Evolutionary conservation across 2,329 filamentous ascomycete genomes (phyloP).

Genomic region (Chrysoporthe cubensis): DNA sequence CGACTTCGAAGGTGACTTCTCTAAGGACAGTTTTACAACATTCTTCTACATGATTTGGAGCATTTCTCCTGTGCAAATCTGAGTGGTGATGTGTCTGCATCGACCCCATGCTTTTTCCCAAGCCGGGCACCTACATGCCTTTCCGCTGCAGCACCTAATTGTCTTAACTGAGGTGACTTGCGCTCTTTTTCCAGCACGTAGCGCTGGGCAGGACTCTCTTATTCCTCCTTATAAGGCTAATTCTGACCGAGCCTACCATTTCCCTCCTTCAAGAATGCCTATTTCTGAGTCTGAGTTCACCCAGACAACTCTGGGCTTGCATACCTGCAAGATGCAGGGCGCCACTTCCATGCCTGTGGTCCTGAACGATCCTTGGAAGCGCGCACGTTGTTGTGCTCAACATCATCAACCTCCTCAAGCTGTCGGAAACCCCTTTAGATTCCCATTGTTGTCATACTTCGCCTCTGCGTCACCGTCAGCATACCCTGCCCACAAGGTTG

Average conservation of each 20-base stretch:
- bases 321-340: not conserved
- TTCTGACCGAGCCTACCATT: not conserved
- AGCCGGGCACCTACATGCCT: not conserved
- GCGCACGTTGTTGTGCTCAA: not conserved
- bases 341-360: not conserved
- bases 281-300: not conserved
- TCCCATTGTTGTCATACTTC: slow-evolving; percentile 80
- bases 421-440: slow-evolving; percentile 51
- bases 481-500: not conserved
- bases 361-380: not conserved
- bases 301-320: not conserved
- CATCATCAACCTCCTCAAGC: not conserved
- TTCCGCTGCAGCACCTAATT: not conserved
- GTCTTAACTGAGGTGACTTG: not conserved
- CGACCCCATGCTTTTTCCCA: too few relatives aligned
- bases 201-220: not conserved
- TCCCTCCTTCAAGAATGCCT: not conserved
- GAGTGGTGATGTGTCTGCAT: slow-evolving; percentile 10
- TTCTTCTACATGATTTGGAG: not conserved
- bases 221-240: not conserved
- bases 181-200: not conserved
- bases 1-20: not conserved
- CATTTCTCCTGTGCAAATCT: not conserved
- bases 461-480: slow-evolving; percentile 64
- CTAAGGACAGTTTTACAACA: not conserved